Percentiles rank a stretch among this genome's conserved stretches.
These are phyloP conservation scores for Periglandula ipomoeae DNA, from an alignment of 2,329 filamentous ascomycete genomes.

Conservation along the genomic window DNA sequence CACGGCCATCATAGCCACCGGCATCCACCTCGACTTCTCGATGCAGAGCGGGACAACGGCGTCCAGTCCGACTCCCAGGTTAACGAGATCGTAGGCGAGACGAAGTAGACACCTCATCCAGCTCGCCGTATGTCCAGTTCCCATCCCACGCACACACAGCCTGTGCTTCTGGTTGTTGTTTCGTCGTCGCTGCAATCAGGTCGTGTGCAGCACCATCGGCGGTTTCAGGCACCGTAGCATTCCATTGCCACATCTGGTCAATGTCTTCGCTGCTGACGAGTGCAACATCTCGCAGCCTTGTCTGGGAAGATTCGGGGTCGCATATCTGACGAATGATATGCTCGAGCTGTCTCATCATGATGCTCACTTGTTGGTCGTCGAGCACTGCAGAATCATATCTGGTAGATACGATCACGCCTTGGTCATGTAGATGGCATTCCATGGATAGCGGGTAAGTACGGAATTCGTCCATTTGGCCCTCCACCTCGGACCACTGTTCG, in stretches of 20 bases:
- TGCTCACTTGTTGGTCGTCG: slow-evolving; percentile 2
- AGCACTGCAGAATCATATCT: slow-evolving; percentile 11
- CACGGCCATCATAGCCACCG: slow-evolving; percentile 17
- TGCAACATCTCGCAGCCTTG: slow-evolving; percentile 2
- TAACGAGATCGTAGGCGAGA: slow-evolving; percentile 10
- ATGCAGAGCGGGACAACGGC: slow-evolving; percentile 17
- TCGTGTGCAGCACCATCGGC: slow-evolving; percentile 1
- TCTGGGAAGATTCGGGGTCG: neutral
- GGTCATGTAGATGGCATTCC: slow-evolving; percentile 1
- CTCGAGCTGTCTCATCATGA: slow-evolving; percentile 7
- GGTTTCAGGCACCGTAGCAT: neutral
- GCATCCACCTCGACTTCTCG: slow-evolving; percentile 18
- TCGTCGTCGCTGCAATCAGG: neutral
- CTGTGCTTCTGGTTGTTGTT: slow-evolving; percentile 3
- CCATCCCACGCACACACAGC: slow-evolving; percentile 18
- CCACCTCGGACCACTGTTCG: neutral
- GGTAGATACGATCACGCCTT: slow-evolving; percentile 8
- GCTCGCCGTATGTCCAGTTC: slow-evolving; percentile 13
- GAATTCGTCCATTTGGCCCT: slow-evolving; percentile 3
- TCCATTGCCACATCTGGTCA: slow-evolving; percentile 5
- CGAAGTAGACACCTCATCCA: slow-evolving; percentile 13
- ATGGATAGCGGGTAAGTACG: slow-evolving; percentile 4
- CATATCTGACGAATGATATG: slow-evolving; percentile 9
- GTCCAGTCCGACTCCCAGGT: neutral
- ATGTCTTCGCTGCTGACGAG: slow-evolving; percentile 2